These are phyloP conservation scores for Mycena crocata DNA, from an alignment of 768 basidiomycete species.

Conservation along the genomic window DNA sequence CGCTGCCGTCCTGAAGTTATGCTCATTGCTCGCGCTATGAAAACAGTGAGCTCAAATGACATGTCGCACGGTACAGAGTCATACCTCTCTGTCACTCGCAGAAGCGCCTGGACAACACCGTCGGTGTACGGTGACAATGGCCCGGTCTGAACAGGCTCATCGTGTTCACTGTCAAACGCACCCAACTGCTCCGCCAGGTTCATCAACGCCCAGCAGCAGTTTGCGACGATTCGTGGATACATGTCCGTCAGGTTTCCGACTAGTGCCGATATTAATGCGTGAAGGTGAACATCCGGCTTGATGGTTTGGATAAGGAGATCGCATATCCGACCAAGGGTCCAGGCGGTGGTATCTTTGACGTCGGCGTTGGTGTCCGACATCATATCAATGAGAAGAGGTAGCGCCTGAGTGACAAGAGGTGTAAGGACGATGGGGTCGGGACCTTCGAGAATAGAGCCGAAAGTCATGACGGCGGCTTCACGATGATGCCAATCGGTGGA, in stretches of 20 bases:
- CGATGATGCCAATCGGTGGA: slow-evolving; percentile 93
- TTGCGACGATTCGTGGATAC: slow-evolving; percentile 84
- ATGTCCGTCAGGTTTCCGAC: slow-evolving; percentile 83
- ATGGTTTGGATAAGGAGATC: slow-evolving; percentile 88
- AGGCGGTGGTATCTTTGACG: slow-evolving; percentile 97
- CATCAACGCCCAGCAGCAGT: slow-evolving; percentile 97
- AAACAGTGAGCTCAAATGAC: slow-evolving; percentile 26
- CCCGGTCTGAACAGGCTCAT: slow-evolving; percentile 63
- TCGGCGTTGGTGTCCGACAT: slow-evolving; percentile 87
- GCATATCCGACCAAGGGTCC: slow-evolving; percentile 96
- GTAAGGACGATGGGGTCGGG: slow-evolving; percentile 90
- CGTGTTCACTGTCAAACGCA: slow-evolving; percentile 70
- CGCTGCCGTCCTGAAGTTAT: slow-evolving; percentile 93
- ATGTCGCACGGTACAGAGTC: neutral
- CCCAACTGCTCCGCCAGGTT: slow-evolving; percentile 93
- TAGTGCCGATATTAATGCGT: slow-evolving; percentile 84
- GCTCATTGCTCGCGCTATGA: slow-evolving; percentile 81
- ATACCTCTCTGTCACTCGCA: slow-evolving; percentile 90
- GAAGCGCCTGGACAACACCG: slow-evolving; percentile 83
- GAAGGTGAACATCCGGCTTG: slow-evolving; percentile 90
- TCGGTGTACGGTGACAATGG: slow-evolving; percentile 92
- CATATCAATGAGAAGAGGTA: slow-evolving; percentile 95
- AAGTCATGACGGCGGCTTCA: slow-evolving; percentile 98
- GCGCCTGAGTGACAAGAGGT: slow-evolving; percentile 92
- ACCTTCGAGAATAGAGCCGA: slow-evolving; percentile 97